phyloP scores from a whole-genome alignment of 768 basidiomycete species.

The Mycena chlorophos region DNA sequence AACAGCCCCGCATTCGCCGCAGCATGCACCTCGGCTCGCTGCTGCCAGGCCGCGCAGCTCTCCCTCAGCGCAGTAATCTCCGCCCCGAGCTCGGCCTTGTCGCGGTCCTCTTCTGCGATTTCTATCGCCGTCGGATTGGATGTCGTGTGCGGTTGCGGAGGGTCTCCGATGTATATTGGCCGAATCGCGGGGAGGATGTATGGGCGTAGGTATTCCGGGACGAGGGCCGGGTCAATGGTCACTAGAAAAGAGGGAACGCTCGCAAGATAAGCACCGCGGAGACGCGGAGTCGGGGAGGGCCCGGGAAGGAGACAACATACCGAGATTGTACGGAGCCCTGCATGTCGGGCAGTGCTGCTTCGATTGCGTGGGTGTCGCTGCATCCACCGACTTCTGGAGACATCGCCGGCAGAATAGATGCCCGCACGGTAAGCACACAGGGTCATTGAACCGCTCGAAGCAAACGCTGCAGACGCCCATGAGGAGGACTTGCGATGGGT shows the following conservation, averaged over 20 bases:
- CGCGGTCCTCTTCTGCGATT: neutral
- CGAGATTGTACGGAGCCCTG: slow-evolving; percentile 1
- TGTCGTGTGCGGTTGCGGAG: slow-evolving; percentile 3
- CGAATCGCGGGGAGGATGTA: slow-evolving; percentile 33
- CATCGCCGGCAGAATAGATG: slow-evolving; percentile 12
- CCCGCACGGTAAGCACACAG: slow-evolving; percentile 10
- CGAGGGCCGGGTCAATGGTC: slow-evolving; percentile 8
- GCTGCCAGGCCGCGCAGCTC: slow-evolving; percentile 33
- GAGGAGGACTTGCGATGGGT: neutral
- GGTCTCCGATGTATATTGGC: slow-evolving; percentile 30
- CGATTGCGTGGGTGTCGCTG: neutral
- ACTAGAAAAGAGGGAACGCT: neutral
- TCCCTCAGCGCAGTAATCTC: slow-evolving; percentile 12
- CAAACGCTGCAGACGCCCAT: slow-evolving; percentile 15
- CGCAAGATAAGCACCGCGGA: neutral
- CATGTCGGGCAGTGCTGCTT: slow-evolving; percentile 10
- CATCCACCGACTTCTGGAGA: neutral
- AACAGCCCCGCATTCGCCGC: slow-evolving; percentile 32
- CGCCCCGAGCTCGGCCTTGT: neutral
- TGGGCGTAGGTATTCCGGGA: slow-evolving; percentile 18
- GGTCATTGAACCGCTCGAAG: slow-evolving; percentile 4
- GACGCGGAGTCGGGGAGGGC: too few species aligned
- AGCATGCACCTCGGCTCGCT: slow-evolving; percentile 32
- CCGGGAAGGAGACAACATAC: neutral
- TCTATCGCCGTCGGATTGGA: neutral